phyloP scores from a whole-genome alignment of 257 asterid genomes.

The Petrea volubilis region DNA sequence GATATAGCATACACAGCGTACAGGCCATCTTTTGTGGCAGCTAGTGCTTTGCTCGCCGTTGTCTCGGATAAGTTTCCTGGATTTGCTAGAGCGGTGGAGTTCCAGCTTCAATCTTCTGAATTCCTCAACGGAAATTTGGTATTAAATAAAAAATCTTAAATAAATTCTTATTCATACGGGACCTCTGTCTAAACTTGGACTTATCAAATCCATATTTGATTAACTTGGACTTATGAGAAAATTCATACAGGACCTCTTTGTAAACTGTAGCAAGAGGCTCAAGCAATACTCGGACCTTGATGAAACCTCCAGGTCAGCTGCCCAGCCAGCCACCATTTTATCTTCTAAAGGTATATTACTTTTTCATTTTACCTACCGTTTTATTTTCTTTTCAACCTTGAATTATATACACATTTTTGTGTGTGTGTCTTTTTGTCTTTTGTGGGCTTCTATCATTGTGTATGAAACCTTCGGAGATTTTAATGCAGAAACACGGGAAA shows the following conservation, averaged over 20 bases:
- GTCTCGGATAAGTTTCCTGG: not conserved
- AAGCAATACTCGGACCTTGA: not conserved
- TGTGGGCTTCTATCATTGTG: too few species aligned
- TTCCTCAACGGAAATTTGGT: not conserved
- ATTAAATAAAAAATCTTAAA: not conserved
- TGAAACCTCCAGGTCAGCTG: too few species aligned
- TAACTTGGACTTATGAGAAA: not conserved
- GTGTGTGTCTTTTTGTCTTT: too few species aligned
- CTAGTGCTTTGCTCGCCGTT: not conserved
- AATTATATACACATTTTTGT: too few species aligned
- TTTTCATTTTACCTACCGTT: too few species aligned
- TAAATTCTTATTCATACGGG: too few species aligned
- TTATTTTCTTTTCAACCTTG: too few species aligned
- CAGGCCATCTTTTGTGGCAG: slow-evolving; percentile 14
- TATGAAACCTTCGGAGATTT: too few species aligned
- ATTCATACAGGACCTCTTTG: not conserved
- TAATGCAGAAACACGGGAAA: too few species aligned
- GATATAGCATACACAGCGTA: not conserved
- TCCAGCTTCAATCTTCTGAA: not conserved
- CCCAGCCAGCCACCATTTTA: too few species aligned
- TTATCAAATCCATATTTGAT: not conserved
- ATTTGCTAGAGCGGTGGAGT: not conserved
- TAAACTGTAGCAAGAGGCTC: not conserved
- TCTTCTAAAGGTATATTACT: too few species aligned
- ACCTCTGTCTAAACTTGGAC: too few species aligned